phyloP scores from a whole-genome alignment of 257 asterid species.

The Solanum piurae region DNA sequence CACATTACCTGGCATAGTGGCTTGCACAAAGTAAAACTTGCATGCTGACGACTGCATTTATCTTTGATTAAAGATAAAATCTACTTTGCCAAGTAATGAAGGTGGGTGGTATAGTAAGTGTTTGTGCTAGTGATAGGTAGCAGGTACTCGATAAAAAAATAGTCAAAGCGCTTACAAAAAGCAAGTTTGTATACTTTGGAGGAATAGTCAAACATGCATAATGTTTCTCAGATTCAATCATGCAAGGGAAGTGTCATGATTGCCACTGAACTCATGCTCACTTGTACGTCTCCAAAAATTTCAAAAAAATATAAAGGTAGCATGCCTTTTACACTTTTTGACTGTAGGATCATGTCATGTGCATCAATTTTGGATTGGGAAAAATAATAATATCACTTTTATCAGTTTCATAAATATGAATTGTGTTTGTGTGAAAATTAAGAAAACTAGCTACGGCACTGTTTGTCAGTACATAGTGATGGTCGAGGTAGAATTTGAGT shows the following conservation, averaged over 20 bases:
- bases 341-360: not conserved
- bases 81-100: not conserved
- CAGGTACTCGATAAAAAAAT: not conserved
- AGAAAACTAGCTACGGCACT: not conserved
- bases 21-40: not conserved
- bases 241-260: not conserved
- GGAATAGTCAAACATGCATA: not conserved
- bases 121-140: not conserved
- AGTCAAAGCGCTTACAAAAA: not conserved
- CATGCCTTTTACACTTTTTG: not conserved
- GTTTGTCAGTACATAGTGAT: not conserved
- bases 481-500: not conserved
- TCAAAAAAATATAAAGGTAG: not conserved
- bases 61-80: not conserved
- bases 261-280: not conserved
- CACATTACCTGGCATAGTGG: not conserved
- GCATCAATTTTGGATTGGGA: not conserved
- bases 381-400: not conserved
- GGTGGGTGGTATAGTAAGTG: not conserved
- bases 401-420: not conserved
- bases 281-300: not conserved
- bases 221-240: not conserved
- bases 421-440: not conserved
- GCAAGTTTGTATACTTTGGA: not conserved
- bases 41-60: not conserved